These are phyloP conservation scores for Globisporangium nunn DNA, from an alignment of 352 stramenopile genomes.

Conservation along the genomic window DNA sequence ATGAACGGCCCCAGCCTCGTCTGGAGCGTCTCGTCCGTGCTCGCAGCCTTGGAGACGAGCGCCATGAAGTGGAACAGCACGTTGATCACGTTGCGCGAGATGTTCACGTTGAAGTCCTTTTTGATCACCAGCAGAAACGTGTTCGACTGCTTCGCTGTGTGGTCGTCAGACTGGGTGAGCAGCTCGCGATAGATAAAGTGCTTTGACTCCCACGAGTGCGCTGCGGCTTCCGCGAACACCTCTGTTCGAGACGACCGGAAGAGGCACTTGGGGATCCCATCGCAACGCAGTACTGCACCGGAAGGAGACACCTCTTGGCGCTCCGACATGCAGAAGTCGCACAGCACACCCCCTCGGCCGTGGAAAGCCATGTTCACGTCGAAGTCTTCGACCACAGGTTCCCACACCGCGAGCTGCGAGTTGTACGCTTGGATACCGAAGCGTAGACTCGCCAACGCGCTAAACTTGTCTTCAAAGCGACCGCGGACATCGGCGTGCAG, in stretches of 20 bases:
- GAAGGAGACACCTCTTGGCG: conserved; percentile 51
- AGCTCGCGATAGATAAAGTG: conserved; percentile 83
- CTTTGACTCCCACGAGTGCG: conserved; percentile 67
- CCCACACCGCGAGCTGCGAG: conserved; percentile 81
- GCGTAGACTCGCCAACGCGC: conserved; percentile 49
- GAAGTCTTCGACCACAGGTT: conserved; percentile 80
- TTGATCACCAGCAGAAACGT: conserved; percentile 75
- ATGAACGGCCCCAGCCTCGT: conserved; percentile 71
- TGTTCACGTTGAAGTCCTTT: conserved; percentile 77
- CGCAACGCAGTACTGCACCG: conserved; percentile 44
- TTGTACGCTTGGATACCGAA: conserved; percentile 82
- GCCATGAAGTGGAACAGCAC: conserved; percentile 72
- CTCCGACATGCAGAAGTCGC: conserved; percentile 75
- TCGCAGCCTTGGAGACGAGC: conserved; percentile 56
- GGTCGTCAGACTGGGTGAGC: conserved; percentile 46
- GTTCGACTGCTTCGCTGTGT: conserved; percentile 43
- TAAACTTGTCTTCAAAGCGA: conserved; percentile 53
- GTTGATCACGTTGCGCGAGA: conserved; percentile 79
- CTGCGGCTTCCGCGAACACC: conserved; percentile 56
- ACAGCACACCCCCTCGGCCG: conserved; percentile 57
- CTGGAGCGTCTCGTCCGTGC: conserved; percentile 28
- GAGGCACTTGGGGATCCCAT: conserved; percentile 66
- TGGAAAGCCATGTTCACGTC: conserved; percentile 72
- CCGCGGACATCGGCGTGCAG: conserved; percentile 64
- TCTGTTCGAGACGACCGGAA: conserved; percentile 59